phyloP scores from a whole-genome alignment of 1,139 yeast species.

The Yamadazyma sp. region DNA sequence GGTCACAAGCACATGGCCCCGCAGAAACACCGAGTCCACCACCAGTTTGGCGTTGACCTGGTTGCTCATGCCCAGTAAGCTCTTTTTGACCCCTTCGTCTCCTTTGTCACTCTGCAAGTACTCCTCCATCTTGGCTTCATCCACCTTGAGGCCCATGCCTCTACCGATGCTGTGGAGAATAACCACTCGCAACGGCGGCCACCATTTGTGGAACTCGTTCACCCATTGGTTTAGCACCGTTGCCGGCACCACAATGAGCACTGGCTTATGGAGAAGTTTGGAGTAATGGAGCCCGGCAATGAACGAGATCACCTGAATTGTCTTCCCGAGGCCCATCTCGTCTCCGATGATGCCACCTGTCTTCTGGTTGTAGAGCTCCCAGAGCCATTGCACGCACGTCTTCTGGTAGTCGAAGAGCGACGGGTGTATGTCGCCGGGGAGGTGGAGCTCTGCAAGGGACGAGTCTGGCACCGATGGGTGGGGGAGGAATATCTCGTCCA shows the following conservation, averaged over 20 bases:
- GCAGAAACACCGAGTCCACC: slow-evolving; percentile 49
- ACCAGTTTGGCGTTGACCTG: slow-evolving; percentile 45
- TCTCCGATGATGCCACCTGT: slow-evolving; percentile 97
- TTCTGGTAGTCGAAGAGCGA: slow-evolving; percentile 89
- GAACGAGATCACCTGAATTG: slow-evolving; percentile 88
- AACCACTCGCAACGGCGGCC: slow-evolving; percentile 91
- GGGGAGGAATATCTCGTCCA: slow-evolving; percentile 70
- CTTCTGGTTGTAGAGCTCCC: slow-evolving; percentile 82
- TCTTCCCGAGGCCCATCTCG: slow-evolving; percentile 97
- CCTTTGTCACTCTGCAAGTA: slow-evolving; percentile 43
- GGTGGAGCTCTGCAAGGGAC: slow-evolving; percentile 61
- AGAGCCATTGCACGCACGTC: slow-evolving; percentile 80
- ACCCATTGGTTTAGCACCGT: slow-evolving; percentile 97
- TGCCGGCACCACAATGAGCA: slow-evolving; percentile 90
- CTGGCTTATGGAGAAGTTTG: slow-evolving; percentile 71
- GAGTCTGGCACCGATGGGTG: slow-evolving; percentile 83
- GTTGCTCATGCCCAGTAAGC: slow-evolving; percentile 27
- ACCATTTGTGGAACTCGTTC: slow-evolving; percentile 92
- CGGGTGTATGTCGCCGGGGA: slow-evolving; percentile 92
- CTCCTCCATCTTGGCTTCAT: slow-evolving; percentile 53
- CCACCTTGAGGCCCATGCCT: slow-evolving; percentile 61
- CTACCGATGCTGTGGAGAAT: slow-evolving; percentile 91
- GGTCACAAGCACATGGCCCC: slow-evolving; percentile 85
- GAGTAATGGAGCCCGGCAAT: slow-evolving; percentile 89
- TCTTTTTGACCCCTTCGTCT: slow-evolving; percentile 32